phyloP scores from a whole-genome alignment of 495 filamentous ascomycete genomes.

The Daldinia vernicosa region DNA sequence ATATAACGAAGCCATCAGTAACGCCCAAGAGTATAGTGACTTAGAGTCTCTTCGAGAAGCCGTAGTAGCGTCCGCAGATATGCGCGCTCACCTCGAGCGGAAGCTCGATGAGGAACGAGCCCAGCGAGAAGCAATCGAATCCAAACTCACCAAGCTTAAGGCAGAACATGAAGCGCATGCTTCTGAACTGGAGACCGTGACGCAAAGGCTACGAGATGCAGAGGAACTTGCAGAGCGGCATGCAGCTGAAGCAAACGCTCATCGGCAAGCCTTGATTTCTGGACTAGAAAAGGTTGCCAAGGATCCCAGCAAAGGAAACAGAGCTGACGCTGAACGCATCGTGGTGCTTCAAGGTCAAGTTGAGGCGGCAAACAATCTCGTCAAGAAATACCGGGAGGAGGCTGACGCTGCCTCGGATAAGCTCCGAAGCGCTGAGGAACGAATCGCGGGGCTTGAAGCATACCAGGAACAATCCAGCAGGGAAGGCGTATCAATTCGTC shows the following conservation, averaged over 20 bases:
- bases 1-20: conserved; percentile 71
- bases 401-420: conserved; percentile 90
- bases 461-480: conserved; percentile 97
- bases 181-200: conserved; percentile 78
- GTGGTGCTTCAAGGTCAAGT: conserved; percentile 80
- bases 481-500: conserved; percentile 85
- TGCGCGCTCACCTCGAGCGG: conserved; percentile 76
- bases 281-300: conserved; percentile 79
- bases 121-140: conserved; percentile 78
- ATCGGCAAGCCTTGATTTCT: conserved; percentile 81
- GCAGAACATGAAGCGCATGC: conserved; percentile 85
- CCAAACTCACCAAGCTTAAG: conserved; percentile 79
- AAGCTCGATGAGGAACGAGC: conserved; percentile 86
- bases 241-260: conserved; percentile 84
- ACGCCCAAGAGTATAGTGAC: conserved; percentile 73
- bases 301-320: conserved; percentile 59
- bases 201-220: conserved; percentile 78
- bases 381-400: conserved; percentile 85
- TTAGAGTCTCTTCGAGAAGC: conserved; percentile 80
- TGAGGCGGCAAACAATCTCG: conserved; percentile 76
- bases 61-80: conserved; percentile 78
- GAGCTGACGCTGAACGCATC: conserved; percentile 77
- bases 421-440: conserved; percentile 89
- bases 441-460: conserved; percentile 93
- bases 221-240: conserved; percentile 92